phyloP scores from a whole-genome alignment of 1,284 basidiomycete genomes.

The Farysia itapuensis region DNA sequence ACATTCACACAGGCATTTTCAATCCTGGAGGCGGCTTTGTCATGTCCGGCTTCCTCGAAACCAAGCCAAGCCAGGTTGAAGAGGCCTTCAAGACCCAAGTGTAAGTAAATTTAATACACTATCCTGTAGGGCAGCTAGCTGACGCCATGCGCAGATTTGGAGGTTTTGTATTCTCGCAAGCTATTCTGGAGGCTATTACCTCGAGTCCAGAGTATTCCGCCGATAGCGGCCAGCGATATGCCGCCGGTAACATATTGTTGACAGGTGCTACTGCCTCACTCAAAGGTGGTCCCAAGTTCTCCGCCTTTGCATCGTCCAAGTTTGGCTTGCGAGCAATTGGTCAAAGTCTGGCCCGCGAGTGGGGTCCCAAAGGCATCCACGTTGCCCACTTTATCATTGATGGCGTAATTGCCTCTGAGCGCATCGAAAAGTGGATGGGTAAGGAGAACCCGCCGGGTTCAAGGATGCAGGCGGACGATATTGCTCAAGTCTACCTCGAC shows the following conservation, averaged over 20 bases:
- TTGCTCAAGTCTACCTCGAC: slow-evolving; percentile 41
- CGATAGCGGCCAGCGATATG: slow-evolving; percentile 1
- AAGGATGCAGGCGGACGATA: slow-evolving; percentile 36
- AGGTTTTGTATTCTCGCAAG: slow-evolving; percentile 28
- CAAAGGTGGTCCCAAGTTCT: slow-evolving; percentile 31
- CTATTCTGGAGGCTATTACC: slow-evolving; percentile 27
- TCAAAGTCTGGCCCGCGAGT: slow-evolving; percentile 35
- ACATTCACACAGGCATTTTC: slow-evolving; percentile 28
- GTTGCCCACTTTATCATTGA: slow-evolving; percentile 43
- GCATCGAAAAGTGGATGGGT: slow-evolving; percentile 13
- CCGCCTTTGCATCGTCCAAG: slow-evolving; percentile 32
- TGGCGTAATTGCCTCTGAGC: slow-evolving; percentile 30
- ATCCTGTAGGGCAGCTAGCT: too few relatives aligned
- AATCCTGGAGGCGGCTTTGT: slow-evolving; percentile 36
- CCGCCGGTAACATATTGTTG: slow-evolving; percentile 23
- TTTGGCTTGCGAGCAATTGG: slow-evolving; percentile 33
- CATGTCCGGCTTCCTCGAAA: slow-evolving; percentile 13
- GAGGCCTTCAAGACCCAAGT: slow-evolving; percentile 31
- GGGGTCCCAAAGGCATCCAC: slow-evolving; percentile 35
- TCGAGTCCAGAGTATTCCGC: slow-evolving; percentile 5
- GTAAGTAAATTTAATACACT: too few relatives aligned
- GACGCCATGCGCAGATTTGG: too few relatives aligned
- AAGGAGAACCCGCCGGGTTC: slow-evolving; percentile 19
- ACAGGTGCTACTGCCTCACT: slow-evolving; percentile 40
- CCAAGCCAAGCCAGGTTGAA: slow-evolving; percentile 29